Conservation (phyloP, 2,329 filamentous ascomycete species). For the Sporothrix luriei region DNA sequence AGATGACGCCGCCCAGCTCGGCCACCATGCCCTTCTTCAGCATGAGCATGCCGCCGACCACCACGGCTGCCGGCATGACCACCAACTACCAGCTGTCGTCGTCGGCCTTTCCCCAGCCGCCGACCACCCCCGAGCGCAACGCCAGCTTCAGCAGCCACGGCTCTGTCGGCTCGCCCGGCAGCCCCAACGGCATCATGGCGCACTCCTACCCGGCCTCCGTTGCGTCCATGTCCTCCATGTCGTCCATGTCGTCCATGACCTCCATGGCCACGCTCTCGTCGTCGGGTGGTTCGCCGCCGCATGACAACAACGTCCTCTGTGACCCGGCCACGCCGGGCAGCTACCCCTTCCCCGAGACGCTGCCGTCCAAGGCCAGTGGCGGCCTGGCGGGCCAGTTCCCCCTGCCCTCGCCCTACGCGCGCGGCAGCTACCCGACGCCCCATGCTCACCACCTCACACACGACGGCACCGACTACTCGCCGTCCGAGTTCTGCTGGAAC, state of each 20-base stretch:
- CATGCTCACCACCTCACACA: background rate
- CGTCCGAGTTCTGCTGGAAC: slow-evolving; percentile 34
- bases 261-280: slow-evolving; percentile 29
- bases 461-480: slow-evolving; percentile 32
- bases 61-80: slow-evolving; percentile 12
- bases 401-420: slow-evolving; percentile 41
- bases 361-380: slow-evolving; percentile 20
- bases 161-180: slow-evolving; percentile 41
- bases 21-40: slow-evolving; percentile 35
- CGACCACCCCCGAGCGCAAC: slow-evolving; percentile 34
- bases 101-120: slow-evolving; percentile 27
- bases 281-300: slow-evolving; percentile 23
- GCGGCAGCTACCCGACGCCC: slow-evolving; percentile 37
- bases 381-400: slow-evolving; percentile 25
- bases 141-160: slow-evolving; percentile 34
- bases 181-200: slow-evolving; percentile 83
- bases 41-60: slow-evolving; percentile 28
- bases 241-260: slow-evolving; percentile 39
- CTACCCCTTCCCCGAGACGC: slow-evolving; percentile 32
- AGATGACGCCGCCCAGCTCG: slow-evolving; percentile 45
- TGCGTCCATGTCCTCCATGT: slow-evolving; percentile 48
- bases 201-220: slow-evolving; percentile 84
- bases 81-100: slow-evolving; percentile 23
- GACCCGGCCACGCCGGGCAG: slow-evolving; percentile 31
- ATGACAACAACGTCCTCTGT: slow-evolving; percentile 22